Evolutionary conservation across 306 rosid genomes (phyloP), one percentile per base, ranked within the genome.

Genomic region (Quercus aquifolioides): DNA sequence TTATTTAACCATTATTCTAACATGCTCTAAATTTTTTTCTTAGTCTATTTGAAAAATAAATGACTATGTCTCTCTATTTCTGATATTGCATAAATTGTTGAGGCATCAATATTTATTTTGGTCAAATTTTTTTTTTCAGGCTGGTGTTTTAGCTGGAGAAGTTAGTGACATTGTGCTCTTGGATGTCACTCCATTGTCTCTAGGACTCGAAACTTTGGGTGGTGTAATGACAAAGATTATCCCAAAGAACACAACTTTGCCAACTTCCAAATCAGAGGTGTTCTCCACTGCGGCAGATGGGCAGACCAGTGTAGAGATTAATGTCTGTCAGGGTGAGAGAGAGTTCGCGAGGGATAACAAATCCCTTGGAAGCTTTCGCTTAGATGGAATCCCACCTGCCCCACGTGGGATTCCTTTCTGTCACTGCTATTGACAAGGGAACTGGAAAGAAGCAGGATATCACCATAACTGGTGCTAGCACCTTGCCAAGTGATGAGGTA

Each of bases 151-250:
- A 69, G 87, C 97, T 55, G 98, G 98, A 69, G 98, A 94, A 78
- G 97, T 94, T 25, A 90, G 96, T 52, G 89, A 94, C 89, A 94
- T 94, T 87, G 98, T 94, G 46, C 89, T 94, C 10, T 83, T 92
- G 89, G 98, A 94, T 83, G 98, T 94, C 55, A 72, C 85, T 64
- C 97, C 98, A 19, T 72, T 94, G 69, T 94, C 98, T 5, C 69
- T 94, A 57, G 98, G 98, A 78, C 80, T 94, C 43, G 97, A 92
- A 85, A 94, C 96, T 43, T 88, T 94, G 1, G 96, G 98, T 75
- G 97, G 98, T 67, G 97, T 94, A 14, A 94, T 95, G 99, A 95
- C 98, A 0, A 95, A 95, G 80, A 95, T 95, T 76, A 95, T 95
- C 82, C 96, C 99, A 2, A 76, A 97, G 81, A 95, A 95, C 87